Percentiles rank a stretch among this genome's conserved stretches.
These are phyloP conservation scores for Dactylonectria macrodidyma DNA, from an alignment of 2,329 filamentous ascomycete species.

Conservation along the genomic window DNA sequence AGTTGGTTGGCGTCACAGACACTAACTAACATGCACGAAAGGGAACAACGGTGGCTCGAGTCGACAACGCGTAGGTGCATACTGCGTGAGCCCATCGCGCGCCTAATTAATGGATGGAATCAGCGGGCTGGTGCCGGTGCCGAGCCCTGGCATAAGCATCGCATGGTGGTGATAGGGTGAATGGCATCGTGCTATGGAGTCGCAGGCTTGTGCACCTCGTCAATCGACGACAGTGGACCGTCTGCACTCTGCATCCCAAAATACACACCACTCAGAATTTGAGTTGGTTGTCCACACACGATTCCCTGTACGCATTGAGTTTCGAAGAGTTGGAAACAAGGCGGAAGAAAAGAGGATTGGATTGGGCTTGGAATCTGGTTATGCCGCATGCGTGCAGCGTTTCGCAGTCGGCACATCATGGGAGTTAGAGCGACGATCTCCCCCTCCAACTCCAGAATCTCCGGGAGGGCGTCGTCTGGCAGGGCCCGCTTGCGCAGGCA, in stretches of 20 bases:
- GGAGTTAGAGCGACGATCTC: constrained; percentile 19
- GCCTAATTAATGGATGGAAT: constrained; percentile 22
- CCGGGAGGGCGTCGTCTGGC: constrained; percentile 23
- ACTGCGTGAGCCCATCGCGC: neutral
- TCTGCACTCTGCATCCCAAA: neutral
- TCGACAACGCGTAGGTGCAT: neutral
- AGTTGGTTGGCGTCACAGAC: constrained; percentile 5
- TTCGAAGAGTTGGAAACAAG: neutral
- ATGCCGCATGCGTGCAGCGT: constrained; percentile 5
- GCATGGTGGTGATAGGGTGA: constrained; percentile 17
- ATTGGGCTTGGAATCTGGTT: constrained; percentile 14
- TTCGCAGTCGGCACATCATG: constrained; percentile 9
- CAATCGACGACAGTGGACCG: constrained; percentile 34
- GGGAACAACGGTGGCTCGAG: neutral
- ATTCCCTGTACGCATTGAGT: neutral
- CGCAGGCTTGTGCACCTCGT: constrained; percentile 30
- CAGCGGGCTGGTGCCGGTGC: constrained; percentile 13
- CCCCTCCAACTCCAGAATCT: constrained; percentile 20
- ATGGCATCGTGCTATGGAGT: constrained; percentile 9
- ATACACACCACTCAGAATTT: constrained; percentile 5
- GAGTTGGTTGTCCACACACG: neutral
- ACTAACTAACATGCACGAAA: neutral
- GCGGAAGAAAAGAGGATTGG: neutral
- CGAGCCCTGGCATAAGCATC: constrained; percentile 22
- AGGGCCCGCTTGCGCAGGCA: constrained; percentile 39